These are phyloP conservation scores for Cordyceps fumosorosea DNA, from an alignment of 2,329 filamentous ascomycete genomes.

Conservation along the genomic window DNA sequence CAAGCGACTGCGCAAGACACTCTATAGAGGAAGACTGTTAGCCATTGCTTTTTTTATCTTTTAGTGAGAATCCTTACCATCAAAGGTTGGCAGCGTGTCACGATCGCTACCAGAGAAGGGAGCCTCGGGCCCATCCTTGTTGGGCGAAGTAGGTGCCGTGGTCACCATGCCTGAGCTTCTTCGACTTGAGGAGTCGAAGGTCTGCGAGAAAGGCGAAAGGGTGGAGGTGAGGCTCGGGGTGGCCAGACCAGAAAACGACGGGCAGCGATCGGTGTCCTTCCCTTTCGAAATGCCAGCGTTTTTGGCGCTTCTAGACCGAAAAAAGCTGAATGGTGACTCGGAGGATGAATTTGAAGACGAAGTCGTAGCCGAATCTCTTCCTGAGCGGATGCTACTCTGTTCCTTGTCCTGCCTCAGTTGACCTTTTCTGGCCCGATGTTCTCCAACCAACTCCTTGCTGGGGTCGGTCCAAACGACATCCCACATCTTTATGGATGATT, in stretches of 20 bases:
- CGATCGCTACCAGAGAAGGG: not conserved
- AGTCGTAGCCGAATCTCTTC: conserved; percentile 25
- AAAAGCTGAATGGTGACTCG: conserved; percentile 13
- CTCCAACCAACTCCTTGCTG: conserved; percentile 44
- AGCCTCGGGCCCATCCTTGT: not conserved
- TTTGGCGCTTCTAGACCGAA: conserved; percentile 15
- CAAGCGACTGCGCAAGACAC: conserved; percentile 8
- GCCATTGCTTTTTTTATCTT: not conserved
- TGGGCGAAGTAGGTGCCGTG: conserved; percentile 10
- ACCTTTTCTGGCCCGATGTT: conserved; percentile 43
- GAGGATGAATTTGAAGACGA: conserved; percentile 16
- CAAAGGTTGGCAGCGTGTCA: conserved; percentile 5
- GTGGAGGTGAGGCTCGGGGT: conserved; percentile 23
- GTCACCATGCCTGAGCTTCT: conserved; percentile 18
- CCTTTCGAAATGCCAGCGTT: conserved; percentile 18
- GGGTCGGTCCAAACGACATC: conserved; percentile 54
- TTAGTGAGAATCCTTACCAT: not conserved
- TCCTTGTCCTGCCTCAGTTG: conserved; percentile 24
- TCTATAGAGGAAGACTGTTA: not conserved
- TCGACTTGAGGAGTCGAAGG: conserved; percentile 21
- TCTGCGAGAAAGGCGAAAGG: conserved; percentile 21
- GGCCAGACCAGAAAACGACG: conserved; percentile 19
- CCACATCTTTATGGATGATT: conserved; percentile 39
- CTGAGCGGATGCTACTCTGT: conserved; percentile 16
- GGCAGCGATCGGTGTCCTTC: conserved; percentile 16